phyloP scores from a whole-genome alignment of 306 rosid genomes.

The Acacia crassicarpa region DNA sequence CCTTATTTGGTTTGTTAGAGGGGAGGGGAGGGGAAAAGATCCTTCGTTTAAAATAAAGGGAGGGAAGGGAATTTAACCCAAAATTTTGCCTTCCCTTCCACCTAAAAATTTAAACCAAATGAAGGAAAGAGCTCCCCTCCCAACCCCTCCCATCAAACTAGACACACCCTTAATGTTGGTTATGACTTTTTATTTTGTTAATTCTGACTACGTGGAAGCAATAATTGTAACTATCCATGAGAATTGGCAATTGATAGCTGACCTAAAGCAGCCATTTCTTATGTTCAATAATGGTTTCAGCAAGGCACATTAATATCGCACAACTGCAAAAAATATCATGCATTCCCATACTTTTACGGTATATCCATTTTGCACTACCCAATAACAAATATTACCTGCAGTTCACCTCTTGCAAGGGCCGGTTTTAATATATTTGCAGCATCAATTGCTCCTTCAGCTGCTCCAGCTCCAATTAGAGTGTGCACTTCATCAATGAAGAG shows the following conservation, averaged over 20 bases:
- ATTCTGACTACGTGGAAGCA: slow-evolving; percentile 13
- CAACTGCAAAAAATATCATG: not conserved
- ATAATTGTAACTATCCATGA: not conserved
- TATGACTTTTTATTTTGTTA: not conserved
- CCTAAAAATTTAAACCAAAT: no score
- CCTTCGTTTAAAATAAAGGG: no score
- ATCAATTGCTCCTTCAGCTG: slow-evolving; percentile 99
- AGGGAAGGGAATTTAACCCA: no score
- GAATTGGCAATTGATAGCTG: not conserved
- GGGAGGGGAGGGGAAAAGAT: no score
- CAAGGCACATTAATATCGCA: not conserved
- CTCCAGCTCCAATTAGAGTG: slow-evolving; percentile 99
- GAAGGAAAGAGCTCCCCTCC: no score
- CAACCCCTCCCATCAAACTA: no score
- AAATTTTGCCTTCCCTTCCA: no score
- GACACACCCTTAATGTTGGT: not conserved
- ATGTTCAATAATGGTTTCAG: not conserved
- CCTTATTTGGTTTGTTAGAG: no score
- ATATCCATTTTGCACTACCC: slow-evolving; percentile 2
- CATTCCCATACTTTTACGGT: not conserved
- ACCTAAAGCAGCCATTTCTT: not conserved
- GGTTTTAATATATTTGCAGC: slow-evolving; percentile 97
- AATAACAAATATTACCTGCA: slow-evolving; percentile 63
- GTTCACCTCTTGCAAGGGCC: slow-evolving; percentile 98
- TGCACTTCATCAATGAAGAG: slow-evolving; percentile 98